phyloP scores from a whole-genome alignment of 352 stramenopile genomes.

The Peronospora tabacina region DNA sequence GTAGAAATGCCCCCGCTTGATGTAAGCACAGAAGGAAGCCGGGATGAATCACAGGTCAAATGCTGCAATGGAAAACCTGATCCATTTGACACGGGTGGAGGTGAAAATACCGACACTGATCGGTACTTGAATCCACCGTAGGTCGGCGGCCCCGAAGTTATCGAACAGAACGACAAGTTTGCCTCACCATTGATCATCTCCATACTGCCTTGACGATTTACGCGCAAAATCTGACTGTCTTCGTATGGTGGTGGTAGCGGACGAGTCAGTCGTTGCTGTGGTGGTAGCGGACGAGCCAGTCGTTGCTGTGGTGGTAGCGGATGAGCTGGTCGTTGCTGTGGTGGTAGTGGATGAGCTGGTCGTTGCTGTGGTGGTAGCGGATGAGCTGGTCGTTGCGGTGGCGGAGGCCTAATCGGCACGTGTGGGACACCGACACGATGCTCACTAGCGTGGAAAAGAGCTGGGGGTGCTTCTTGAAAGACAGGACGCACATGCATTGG shows the following conservation, averaged over 20 bases:
- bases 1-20: neutral
- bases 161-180: slow-evolving; percentile 5
- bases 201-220: slow-evolving; percentile 56
- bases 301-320: slow-evolving; percentile 2
- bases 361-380: no score
- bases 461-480: slow-evolving; percentile 17
- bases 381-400: slow-evolving; percentile 2
- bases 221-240: slow-evolving; percentile 62
- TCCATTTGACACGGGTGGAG: slow-evolving; percentile 5
- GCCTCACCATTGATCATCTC: slow-evolving; percentile 37
- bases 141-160: slow-evolving; percentile 12
- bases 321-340: neutral
- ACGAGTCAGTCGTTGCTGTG: neutral
- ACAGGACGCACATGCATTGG: slow-evolving; percentile 15
- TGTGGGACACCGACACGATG: slow-evolving; percentile 4
- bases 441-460: slow-evolving; percentile 10
- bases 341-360: slow-evolving; percentile 1
- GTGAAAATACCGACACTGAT: slow-evolving; percentile 17
- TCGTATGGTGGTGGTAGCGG: slow-evolving; percentile 19
- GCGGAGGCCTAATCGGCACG: slow-evolving; percentile 8
- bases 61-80: slow-evolving; percentile 10
- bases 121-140: slow-evolving; percentile 43
- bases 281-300: slow-evolving; percentile 1
- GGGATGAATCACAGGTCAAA: slow-evolving; percentile 6
- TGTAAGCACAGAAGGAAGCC: slow-evolving; percentile 1